Evolutionary conservation across 2,329 filamentous ascomycete genomes (phyloP), one percentile per base, ranked within the genome.

Genomic region (Hymenoscyphus albidus): DNA sequence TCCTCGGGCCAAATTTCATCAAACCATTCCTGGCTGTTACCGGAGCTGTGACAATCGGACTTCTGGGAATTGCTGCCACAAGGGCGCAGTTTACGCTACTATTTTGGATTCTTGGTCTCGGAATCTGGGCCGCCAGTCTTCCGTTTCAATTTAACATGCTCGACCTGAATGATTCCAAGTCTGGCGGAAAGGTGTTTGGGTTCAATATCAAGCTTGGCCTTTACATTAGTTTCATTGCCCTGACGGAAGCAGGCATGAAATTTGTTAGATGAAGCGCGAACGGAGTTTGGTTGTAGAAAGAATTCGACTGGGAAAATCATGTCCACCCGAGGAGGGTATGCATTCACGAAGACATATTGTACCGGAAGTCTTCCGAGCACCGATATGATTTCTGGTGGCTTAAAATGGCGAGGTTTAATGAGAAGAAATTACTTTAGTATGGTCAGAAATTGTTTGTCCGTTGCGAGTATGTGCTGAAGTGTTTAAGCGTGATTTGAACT

Each of bases 31-130:
- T 61, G 14, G 59, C 12, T 31, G 5, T 61, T 32, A 14, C 38
- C 5, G 59, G 59, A 5, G 7, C 38, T 12, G 16, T 61, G 13
- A 38, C 32, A 32, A 51, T 61, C 32, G 42, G 22, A 38, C 38
- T 61, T 27, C 38, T 61, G 14, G 59, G 13, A 27, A 10, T 61
- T 7, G 38, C 59, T 12, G 59, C 59, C 27, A 32, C 38, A 6
- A 54, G 18, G 27, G 59, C 59, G 4, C 22, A 61, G 27, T 39
- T 61, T 16, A 39, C 59, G n/a, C n/a, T 61, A 7, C 32, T 61
- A 13, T 61, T 61, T 38, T 61, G 59, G 59, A 27, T 51, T 35
- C 38, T 61, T 61, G 59, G 59, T 51, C 31, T 61, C 14, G 59
- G 39, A 6, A 40, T 61, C 18, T 61, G 59, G 59, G 59, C 59